These are phyloP conservation scores for Diatrype stigma DNA, from an alignment of 2,329 filamentous ascomycete species.

Conservation along the genomic window DNA sequence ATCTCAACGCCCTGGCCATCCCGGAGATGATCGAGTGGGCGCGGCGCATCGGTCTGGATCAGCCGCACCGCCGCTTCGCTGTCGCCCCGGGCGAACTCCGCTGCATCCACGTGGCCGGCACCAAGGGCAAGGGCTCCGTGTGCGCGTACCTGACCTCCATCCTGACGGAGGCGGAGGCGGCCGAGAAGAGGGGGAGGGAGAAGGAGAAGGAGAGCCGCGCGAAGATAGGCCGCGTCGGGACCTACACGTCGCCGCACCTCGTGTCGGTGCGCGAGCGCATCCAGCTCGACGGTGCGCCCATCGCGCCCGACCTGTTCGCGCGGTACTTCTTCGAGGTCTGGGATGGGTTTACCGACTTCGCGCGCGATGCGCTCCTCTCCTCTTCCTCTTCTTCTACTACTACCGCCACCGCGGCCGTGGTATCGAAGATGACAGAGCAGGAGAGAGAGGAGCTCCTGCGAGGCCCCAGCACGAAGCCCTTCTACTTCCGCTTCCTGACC, in stretches of 20 bases:
- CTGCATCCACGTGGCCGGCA: constrained; percentile 82
- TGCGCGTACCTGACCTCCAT: constrained; percentile 80
- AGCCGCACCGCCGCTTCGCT: constrained; percentile 38
- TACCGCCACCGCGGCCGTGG: not conserved
- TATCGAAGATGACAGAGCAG: constrained; percentile 33
- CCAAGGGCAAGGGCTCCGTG: constrained; percentile 90
- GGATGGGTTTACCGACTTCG: constrained; percentile 52
- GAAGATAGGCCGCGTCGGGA: constrained; percentile 62
- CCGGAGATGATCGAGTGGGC: constrained; percentile 82
- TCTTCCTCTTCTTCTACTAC: not conserved
- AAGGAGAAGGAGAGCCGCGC: too few relatives aligned
- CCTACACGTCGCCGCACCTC: constrained; percentile 84
- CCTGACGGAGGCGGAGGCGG: constrained; percentile 44
- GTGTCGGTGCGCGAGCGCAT: constrained; percentile 82
- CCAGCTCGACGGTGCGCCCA: constrained; percentile 67
- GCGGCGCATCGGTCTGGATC: constrained; percentile 66
- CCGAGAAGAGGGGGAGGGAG: too few relatives aligned
- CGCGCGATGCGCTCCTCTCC: constrained; percentile 20
- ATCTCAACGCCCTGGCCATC: constrained; percentile 69
- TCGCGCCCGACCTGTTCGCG: constrained; percentile 66
- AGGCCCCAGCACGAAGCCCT: constrained; percentile 67
- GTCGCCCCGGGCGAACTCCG: constrained; percentile 16
- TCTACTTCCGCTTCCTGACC: constrained; percentile 90
- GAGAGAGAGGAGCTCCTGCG: constrained; percentile 46
- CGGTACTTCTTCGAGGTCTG: constrained; percentile 81